These are phyloP conservation scores for Solanum boliviense DNA, from an alignment of 257 asterid species.

Conservation along the genomic window DNA sequence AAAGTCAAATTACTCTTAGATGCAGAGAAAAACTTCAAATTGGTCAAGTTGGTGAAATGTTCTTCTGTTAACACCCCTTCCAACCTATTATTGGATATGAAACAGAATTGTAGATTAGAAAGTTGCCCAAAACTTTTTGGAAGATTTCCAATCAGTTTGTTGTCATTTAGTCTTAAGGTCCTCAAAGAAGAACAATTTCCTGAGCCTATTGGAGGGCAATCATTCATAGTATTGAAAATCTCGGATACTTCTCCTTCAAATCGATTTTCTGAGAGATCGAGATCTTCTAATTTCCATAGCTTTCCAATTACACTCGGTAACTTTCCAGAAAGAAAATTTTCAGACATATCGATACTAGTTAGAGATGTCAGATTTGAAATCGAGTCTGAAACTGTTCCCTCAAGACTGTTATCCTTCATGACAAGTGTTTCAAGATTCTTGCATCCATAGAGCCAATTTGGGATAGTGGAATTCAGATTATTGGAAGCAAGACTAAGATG, in stretches of 20 bases:
- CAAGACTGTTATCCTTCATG: neutral
- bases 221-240: constrained; percentile 10
- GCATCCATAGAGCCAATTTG: constrained; percentile 21
- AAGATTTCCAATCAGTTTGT: neutral
- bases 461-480: constrained; percentile 14
- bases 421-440: constrained; percentile 5
- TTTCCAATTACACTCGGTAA: constrained; percentile 10
- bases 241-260: constrained; percentile 15
- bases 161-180: neutral
- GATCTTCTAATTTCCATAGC: neutral
- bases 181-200: neutral
- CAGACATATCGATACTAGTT: neutral
- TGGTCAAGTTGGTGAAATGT: constrained; percentile 21
- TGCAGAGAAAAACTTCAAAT: neutral
- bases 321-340: constrained; percentile 15
- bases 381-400: constrained; percentile 13
- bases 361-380: constrained; percentile 21
- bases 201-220: neutral
- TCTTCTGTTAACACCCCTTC: constrained; percentile 22
- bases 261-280: constrained; percentile 1
- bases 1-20: constrained; percentile 13
- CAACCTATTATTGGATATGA: neutral
- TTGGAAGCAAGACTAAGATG: constrained; percentile 7
- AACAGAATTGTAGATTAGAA: neutral
- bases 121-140: constrained; percentile 15